Evolutionary conservation across 257 asterid genomes (phyloP), one percentile per base, ranked within the genome.

Genomic region (Ocimum tenuiflorum): DNA sequence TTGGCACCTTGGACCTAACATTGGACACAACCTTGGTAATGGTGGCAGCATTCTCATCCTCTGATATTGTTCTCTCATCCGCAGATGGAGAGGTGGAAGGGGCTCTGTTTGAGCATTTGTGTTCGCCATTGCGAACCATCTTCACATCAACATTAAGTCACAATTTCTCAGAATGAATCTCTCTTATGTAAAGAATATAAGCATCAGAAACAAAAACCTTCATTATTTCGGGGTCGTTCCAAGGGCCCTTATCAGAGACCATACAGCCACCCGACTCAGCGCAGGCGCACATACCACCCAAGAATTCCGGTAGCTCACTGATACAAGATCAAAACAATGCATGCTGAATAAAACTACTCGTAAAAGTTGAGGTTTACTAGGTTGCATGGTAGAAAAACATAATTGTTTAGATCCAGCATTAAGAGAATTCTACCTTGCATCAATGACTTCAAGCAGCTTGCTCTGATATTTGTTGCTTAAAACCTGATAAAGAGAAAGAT

Each of bases 271-370:
- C 99, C 67, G 75, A 83, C 14, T 88, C 97, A 55, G 78, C 87
- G 39, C 99, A 94, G 45, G 92, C 83, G 83, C 99, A 94, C 20
- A 89, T 85, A 6, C 97, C 99, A 0, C 99, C 97, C 83, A 94
- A 82, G 82, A 90, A 90, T 31, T 90, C 96, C 4, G 97, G 99
- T 35, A 94, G 85, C 73, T 94, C 96, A 59, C 99, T 90, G 85
- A 41, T 50, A 47, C 67, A 78, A 77, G 53, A 55, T 57, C 59
- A 59, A 50, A 70, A 35, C 38, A 18, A 62, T 36, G 8, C 42
- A 36, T 27, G 31, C 31, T 4, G 4, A 1, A 27, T 27, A 27
- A 27, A 27, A 27, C 4, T 27, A 2, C 31, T 27, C n/a, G n/a
- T n/a, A n/a, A n/a, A n/a, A n/a, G n/a, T n/a, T n/a, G n/a, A 27